Evolutionary conservation across 805 yeast genomes (phyloP).

Genomic region (Hanseniaspora opuntiae): DNA sequence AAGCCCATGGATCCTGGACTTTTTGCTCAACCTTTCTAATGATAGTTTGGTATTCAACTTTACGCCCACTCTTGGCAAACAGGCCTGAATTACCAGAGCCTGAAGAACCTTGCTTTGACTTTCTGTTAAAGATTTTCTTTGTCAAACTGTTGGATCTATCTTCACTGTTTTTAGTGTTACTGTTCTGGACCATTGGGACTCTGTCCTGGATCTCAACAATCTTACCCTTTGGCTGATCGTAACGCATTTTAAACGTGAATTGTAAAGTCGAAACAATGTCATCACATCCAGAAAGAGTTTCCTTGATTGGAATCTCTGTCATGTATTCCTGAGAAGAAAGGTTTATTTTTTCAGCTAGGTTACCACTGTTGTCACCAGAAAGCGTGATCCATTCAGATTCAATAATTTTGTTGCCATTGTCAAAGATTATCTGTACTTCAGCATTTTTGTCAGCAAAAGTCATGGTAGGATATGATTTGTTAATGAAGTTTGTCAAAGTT

Average conservation of each 20-base stretch:
- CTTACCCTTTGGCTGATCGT: conserved; percentile 33
- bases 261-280: conserved; percentile 43
- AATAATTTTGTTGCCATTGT: conserved; percentile 71
- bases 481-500: conserved; percentile 1
- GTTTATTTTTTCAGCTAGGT: conserved; percentile 27
- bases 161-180: conserved; percentile 28
- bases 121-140: background rate
- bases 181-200: conserved; percentile 33
- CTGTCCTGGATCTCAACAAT: conserved; percentile 50
- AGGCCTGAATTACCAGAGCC: background rate
- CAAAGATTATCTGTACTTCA: conserved; percentile 24
- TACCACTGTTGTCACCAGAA: conserved; percentile 18
- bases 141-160: conserved; percentile 9
- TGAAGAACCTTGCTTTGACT: background rate
- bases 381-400: conserved; percentile 41
- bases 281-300: conserved; percentile 15
- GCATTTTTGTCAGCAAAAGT: conserved; percentile 2
- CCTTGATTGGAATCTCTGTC: conserved; percentile 37
- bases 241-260: conserved; percentile 58
- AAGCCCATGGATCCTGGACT: conserved; percentile 44
- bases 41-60: conserved; percentile 33
- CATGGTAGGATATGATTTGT: background rate
- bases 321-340: conserved; percentile 57
- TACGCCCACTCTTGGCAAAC: conserved; percentile 24
- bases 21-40: conserved; percentile 29